Percentiles rank a stretch among this genome's conserved stretches.
These are phyloP conservation scores for Chlorella sorokiniana DNA, from an alignment of 139 green algal genomes.

Conservation along the genomic window DNA sequence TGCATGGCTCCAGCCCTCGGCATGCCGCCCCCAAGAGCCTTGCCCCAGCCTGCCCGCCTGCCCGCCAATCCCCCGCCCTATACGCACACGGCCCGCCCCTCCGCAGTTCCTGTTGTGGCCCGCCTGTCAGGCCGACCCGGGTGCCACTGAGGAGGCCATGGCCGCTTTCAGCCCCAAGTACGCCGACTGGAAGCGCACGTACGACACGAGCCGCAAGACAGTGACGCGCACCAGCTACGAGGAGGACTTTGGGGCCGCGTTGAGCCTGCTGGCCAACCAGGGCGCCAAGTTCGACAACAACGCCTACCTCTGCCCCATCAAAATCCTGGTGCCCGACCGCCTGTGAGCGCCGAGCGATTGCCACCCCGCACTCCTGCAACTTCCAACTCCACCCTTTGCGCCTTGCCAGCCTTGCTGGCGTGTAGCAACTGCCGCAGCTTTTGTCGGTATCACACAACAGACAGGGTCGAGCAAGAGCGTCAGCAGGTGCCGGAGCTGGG, in stretches of 20 bases:
- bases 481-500: no score
- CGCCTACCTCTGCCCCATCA: conserved; percentile 57
- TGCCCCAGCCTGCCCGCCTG: not conserved
- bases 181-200: conserved; percentile 61
- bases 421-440: no score
- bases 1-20: no score
- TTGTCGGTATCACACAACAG: no score
- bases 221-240: conserved; percentile 61
- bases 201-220: conserved; percentile 64
- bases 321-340: not conserved
- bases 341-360: not conserved
- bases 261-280: conserved; percentile 62
- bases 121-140: conserved; percentile 26
- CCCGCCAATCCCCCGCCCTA: conserved; percentile 51
- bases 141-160: conserved; percentile 28
- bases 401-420: no score
- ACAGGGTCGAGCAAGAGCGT: no score
- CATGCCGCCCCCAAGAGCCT: no score
- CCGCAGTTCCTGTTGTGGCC: conserved; percentile 65
- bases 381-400: not conserved
- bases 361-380: not conserved
- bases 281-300: conserved; percentile 71
- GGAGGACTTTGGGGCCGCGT: conserved; percentile 70
- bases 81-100: not conserved
- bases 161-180: conserved; percentile 42